Evolutionary conservation across 192 early-diverging fungal genomes (phyloP).

Genomic region (Gonapodya sp.): DNA sequence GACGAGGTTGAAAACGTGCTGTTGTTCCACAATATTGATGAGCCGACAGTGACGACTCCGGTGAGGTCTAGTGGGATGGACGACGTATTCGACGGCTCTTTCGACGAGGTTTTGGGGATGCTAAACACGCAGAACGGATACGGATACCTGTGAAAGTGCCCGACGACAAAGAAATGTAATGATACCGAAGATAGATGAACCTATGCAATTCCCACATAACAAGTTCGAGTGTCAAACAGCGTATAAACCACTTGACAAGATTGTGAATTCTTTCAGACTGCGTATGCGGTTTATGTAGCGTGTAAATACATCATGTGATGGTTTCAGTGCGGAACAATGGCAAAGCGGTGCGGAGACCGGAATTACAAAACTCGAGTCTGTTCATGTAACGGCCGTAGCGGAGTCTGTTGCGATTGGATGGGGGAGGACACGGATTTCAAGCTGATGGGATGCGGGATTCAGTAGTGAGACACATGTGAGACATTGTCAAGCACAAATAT

Average conservation of each 20-base stretch:
- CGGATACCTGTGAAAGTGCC: not conserved
- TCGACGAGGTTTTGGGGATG: not conserved
- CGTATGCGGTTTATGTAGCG: too few species aligned
- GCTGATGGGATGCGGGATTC: not conserved
- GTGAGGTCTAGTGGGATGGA: not conserved
- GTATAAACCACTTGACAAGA: too few species aligned
- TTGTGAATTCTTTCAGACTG: too few species aligned
- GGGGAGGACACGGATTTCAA: not conserved
- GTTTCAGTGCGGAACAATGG: not conserved
- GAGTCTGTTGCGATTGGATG: not conserved
- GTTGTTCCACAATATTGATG: not conserved
- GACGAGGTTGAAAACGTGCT: not conserved
- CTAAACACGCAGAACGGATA: not conserved
- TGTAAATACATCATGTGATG: too few species aligned
- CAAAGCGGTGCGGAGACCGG: not conserved
- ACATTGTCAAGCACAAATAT: too few species aligned
- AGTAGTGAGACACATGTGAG: not conserved
- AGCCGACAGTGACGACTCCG: too few species aligned
- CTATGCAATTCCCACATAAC: too few species aligned
- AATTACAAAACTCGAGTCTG: not conserved
- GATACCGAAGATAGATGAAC: too few species aligned
- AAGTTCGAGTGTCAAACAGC: too few species aligned
- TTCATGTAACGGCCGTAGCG: not conserved
- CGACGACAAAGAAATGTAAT: too few species aligned
- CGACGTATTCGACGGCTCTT: not conserved